These are phyloP conservation scores for Glonium stellatum DNA, from an alignment of 495 filamentous ascomycete species.

Conservation along the genomic window DNA sequence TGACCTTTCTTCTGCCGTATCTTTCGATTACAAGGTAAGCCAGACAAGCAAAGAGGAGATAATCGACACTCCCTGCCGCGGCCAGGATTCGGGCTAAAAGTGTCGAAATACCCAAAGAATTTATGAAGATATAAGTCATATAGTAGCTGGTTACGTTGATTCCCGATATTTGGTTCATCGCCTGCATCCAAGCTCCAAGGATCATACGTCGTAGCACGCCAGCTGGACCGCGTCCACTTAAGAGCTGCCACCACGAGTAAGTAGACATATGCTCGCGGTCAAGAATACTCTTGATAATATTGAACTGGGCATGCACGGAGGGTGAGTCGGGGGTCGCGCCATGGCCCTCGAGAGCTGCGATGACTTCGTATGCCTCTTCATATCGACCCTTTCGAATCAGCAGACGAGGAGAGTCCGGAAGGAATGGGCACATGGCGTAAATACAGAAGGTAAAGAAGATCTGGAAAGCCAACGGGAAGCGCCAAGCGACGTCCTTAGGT, in stretches of 20 bases:
- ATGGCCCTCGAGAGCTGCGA: conserved; percentile 29
- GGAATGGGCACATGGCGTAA: conserved; percentile 23
- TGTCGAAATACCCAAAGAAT: conserved; percentile 27
- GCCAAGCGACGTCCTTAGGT: conserved; percentile 21
- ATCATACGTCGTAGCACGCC: conserved; percentile 31
- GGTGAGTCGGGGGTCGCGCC: conserved; percentile 19
- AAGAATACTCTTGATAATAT: conserved; percentile 34
- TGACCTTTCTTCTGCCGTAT: conserved; percentile 29
- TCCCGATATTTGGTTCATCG: conserved; percentile 31
- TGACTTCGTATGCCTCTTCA: conserved; percentile 32
- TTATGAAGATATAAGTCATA: no score
- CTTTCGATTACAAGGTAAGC: no score
- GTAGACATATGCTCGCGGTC: conserved; percentile 30
- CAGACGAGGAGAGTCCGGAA: conserved; percentile 33
- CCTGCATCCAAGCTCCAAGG: conserved; percentile 32
- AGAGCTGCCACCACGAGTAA: conserved; percentile 31
- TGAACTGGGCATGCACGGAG: conserved; percentile 28
- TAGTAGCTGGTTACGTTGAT: no score
- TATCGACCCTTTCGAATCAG: conserved; percentile 33
- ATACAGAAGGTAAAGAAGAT: conserved; percentile 26
- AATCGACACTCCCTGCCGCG: conserved; percentile 31
- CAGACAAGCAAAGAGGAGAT: no score
- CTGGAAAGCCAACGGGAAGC: conserved; percentile 30
- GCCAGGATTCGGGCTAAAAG: conserved; percentile 27
- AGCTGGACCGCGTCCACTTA: conserved; percentile 27